Conservation (phyloP, 768 basidiomycete genomes). For the Pisolithus marmoratus region DNA sequence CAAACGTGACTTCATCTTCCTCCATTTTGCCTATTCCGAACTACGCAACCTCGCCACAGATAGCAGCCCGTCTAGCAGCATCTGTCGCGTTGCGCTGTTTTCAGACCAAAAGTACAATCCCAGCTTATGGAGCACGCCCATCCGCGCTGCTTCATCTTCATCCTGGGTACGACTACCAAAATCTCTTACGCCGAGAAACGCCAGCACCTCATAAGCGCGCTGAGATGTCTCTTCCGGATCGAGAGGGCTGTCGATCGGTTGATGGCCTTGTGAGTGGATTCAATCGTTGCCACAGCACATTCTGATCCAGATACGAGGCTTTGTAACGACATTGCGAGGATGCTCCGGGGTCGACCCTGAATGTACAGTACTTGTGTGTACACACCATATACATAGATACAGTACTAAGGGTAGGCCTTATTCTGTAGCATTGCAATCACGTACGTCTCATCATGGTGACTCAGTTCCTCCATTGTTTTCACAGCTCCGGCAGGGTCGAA, state of each 20-base stretch:
- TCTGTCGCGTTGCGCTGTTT: constrained; percentile 53
- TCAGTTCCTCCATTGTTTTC: not conserved
- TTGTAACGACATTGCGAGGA: constrained; percentile 60
- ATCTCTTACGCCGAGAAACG: constrained; percentile 52
- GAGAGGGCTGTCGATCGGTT: no score
- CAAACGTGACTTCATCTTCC: constrained; percentile 45
- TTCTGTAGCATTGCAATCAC: not conserved
- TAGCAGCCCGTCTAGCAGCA: constrained; percentile 32
- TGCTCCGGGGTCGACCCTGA: no score
- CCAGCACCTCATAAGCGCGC: constrained; percentile 39
- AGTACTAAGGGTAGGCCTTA: no score
- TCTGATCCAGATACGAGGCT: constrained; percentile 84
- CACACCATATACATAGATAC: no score
- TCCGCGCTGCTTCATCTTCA: constrained; percentile 52
- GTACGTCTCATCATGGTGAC: not conserved
- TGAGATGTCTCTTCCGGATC: constrained; percentile 51
- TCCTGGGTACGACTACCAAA: constrained; percentile 67
- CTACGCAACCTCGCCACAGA: constrained; percentile 47
- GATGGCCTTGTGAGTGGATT: constrained; percentile 88
- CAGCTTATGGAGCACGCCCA: constrained; percentile 56
- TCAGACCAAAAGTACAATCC: constrained; percentile 63
- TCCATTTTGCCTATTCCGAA: constrained; percentile 64
- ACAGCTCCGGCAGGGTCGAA: not conserved
- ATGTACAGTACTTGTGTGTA: no score
- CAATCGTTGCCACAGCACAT: constrained; percentile 71